These are phyloP conservation scores for Agapanthus africanus DNA, from an alignment of 106 monocot genomes.

Conservation along the genomic window DNA sequence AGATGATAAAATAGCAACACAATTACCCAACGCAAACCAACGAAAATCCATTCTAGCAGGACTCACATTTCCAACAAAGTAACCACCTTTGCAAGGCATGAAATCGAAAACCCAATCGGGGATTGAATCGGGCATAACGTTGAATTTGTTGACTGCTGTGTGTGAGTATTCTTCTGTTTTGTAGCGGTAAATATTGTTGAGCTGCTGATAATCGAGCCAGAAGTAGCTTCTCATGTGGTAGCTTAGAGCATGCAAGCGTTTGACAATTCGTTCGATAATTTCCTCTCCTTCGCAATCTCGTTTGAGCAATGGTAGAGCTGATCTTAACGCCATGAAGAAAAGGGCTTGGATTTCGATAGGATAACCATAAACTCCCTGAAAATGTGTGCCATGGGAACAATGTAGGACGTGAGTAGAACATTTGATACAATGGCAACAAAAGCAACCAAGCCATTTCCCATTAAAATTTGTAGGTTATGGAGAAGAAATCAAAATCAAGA, in stretches of 20 bases:
- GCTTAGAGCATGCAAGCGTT: conserved; percentile 44
- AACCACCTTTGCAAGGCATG: conserved; percentile 45
- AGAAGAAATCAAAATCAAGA: too few species aligned
- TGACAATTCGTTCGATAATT: conserved; percentile 36
- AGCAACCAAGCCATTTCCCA: too few species aligned
- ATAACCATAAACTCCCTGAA: conserved; percentile 49
- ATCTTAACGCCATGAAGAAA: conserved; percentile 47
- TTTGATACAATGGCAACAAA: too few species aligned
- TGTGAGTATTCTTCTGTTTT: conserved; percentile 54
- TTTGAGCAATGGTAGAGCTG: conserved; percentile 33
- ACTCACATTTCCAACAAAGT: conserved; percentile 46
- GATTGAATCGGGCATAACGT: conserved; percentile 42
- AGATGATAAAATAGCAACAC: conserved; percentile 47
- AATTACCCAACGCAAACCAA: conserved; percentile 46
- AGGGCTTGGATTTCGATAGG: conserved; percentile 53
- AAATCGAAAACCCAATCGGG: conserved; percentile 53
- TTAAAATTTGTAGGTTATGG: too few species aligned
- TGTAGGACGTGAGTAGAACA: too few species aligned
- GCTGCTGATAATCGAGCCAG: conserved; percentile 45
- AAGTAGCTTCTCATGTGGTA: conserved; percentile 51
- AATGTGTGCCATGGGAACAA: too few species aligned
- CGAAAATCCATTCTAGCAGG: conserved; percentile 50
- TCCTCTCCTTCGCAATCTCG: conserved; percentile 44
- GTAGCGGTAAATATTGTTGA: conserved; percentile 44
- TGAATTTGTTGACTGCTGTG: conserved; percentile 48